phyloP scores from a whole-genome alignment of 306 rosid genomes.

The Citrullus amarus region DNA sequence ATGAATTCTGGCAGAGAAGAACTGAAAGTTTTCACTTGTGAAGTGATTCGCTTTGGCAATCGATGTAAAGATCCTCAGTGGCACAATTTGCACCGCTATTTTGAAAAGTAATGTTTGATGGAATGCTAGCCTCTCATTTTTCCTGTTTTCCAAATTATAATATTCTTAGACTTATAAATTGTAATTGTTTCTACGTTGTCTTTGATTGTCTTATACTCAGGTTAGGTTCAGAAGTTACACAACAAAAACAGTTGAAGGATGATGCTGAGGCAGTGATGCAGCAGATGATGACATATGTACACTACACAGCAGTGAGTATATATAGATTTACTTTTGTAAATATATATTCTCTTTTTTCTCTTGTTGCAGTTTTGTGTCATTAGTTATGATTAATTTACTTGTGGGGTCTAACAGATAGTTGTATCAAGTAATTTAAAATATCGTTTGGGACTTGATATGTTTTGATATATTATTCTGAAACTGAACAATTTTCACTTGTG shows the following conservation, averaged over 20 bases:
- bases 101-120: conserved; percentile 58
- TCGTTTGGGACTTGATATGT: not conserved
- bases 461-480: not conserved
- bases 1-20: conserved; percentile 77
- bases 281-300: conserved; percentile 74
- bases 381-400: not conserved
- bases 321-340: conserved; percentile 8
- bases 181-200: conserved; percentile 13
- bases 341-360: not conserved
- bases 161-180: conserved; percentile 8
- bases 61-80: conserved; percentile 99
- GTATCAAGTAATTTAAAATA: not conserved
- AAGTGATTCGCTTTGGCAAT: conserved; percentile 98
- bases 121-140: conserved; percentile 14
- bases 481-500: not conserved
- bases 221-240: conserved; percentile 71
- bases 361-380: not conserved
- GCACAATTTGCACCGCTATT: conserved; percentile 92
- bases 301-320: conserved; percentile 81
- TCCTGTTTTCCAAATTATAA: conserved; percentile 9
- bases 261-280: conserved; percentile 81
- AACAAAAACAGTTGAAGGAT: conserved; percentile 69
- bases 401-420: not conserved
- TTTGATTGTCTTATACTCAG: conserved; percentile 28
- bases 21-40: conserved; percentile 74